Conservation (phyloP, 139 green algal species). For the Chlamydomonas sp. region DNA sequence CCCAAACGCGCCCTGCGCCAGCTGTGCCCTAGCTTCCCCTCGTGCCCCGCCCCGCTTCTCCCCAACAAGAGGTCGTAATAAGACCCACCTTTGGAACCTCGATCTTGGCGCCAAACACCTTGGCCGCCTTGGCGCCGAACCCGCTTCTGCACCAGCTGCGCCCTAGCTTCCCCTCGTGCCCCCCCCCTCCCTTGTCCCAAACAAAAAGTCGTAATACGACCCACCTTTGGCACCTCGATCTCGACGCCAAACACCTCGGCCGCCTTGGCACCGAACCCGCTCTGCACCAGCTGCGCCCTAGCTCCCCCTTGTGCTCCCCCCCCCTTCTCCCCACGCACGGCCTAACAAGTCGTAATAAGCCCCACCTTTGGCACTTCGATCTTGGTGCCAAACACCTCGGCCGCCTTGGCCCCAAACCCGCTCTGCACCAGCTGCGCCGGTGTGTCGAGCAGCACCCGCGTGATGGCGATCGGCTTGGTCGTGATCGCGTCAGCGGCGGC, state of each 20-base stretch:
- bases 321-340: background rate
- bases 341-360: no score
- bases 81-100: background rate
- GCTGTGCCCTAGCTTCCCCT: background rate
- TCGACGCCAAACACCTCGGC: slow-evolving; percentile 20
- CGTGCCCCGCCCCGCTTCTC: background rate
- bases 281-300: background rate
- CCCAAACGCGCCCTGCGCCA: background rate
- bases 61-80: background rate
- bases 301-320: background rate
- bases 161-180: slow-evolving; percentile 32
- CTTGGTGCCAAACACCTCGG: background rate
- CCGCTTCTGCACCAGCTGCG: background rate
- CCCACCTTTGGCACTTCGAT: background rate
- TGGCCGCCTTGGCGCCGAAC: background rate
- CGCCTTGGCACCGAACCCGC: slow-evolving; percentile 3
- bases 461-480: no score
- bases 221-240: slow-evolving; percentile 37
- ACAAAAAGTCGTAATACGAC: no score
- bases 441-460: no score
- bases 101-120: background rate
- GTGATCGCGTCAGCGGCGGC: no score
- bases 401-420: background rate
- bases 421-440: no score
- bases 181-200: no score